phyloP scores from a whole-genome alignment of 2,329 filamentous ascomycete species.

The Aspergillus quadrilineatus region DNA sequence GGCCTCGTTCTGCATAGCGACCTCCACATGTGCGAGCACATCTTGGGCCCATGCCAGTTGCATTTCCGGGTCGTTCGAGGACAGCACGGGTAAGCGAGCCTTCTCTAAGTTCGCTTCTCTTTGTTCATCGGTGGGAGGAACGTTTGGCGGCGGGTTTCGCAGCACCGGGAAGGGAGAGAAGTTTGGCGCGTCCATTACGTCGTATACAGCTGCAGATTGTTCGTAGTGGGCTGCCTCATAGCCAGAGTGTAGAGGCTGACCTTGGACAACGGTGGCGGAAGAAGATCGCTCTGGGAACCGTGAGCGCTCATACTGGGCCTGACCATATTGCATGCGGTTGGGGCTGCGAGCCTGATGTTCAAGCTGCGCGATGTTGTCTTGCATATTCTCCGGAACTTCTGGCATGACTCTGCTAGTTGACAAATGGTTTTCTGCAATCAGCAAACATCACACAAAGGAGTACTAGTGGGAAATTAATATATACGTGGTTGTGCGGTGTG shows the following conservation, averaged over 20 bases:
- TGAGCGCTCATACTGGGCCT: constrained; percentile 32
- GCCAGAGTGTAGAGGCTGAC: constrained; percentile 28
- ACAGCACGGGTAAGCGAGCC: constrained; percentile 77
- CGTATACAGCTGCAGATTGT: constrained; percentile 53
- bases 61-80: constrained; percentile 92
- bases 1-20: constrained; percentile 72
- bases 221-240: constrained; percentile 46
- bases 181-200: constrained; percentile 62
- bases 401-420: constrained; percentile 71
- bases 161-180: constrained; percentile 93
- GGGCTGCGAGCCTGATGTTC: constrained; percentile 68
- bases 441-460: constrained; percentile 21
- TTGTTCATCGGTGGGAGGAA: constrained; percentile 90
- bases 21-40: constrained; percentile 83
- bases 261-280: constrained; percentile 31
- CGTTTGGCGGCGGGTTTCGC: constrained; percentile 73
- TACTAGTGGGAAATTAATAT: constrained; percentile 11
- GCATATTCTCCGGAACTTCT: constrained; percentile 95
- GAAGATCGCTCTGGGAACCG: constrained; percentile 40
- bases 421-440: constrained; percentile 24
- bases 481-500: constrained; percentile 5
- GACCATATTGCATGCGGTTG: constrained; percentile 45
- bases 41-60: constrained; percentile 97
- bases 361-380: constrained; percentile 87
- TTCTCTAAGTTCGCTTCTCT: constrained; percentile 87